Conservation (phyloP, 169 alveolate species). For the Nephromyces sp. region DNA sequence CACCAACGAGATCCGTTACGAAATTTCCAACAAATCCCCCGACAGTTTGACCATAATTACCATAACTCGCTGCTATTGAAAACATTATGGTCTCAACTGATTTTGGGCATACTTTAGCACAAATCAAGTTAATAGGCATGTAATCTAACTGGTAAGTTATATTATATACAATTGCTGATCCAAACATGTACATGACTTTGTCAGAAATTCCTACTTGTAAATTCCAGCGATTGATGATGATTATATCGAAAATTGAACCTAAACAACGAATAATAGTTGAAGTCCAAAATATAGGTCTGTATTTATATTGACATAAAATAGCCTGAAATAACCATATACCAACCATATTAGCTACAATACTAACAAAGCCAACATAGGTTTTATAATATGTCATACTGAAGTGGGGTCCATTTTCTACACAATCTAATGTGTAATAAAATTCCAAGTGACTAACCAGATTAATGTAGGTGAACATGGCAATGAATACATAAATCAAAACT, state of each 20-base stretch:
- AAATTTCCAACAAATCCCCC: not conserved
- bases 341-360: conserved; percentile 12
- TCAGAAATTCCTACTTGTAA: conserved; percentile 23
- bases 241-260: conserved; percentile 23
- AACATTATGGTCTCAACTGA: conserved; percentile 9
- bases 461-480: conserved; percentile 9
- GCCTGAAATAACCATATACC: conserved; percentile 26
- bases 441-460: conserved; percentile 19
- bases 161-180: conserved; percentile 22
- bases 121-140: conserved; percentile 21
- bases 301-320: conserved; percentile 10
- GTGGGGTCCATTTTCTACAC: conserved; percentile 32
- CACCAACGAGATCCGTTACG: too few species aligned
- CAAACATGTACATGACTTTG: conserved; percentile 20
- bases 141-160: conserved; percentile 7
- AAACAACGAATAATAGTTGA: conserved; percentile 12
- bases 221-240: conserved; percentile 12
- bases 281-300: conserved; percentile 19
- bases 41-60: conserved; percentile 3
- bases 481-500: conserved; percentile 18
- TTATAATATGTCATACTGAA: conserved; percentile 28
- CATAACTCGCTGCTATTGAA: conserved; percentile 18
- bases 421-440: conserved; percentile 19
- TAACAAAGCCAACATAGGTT: conserved; percentile 14
- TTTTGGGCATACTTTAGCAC: conserved; percentile 10